These are phyloP conservation scores for Camillea tinctor DNA, from an alignment of 2,329 filamentous ascomycete species.

Conservation along the genomic window DNA sequence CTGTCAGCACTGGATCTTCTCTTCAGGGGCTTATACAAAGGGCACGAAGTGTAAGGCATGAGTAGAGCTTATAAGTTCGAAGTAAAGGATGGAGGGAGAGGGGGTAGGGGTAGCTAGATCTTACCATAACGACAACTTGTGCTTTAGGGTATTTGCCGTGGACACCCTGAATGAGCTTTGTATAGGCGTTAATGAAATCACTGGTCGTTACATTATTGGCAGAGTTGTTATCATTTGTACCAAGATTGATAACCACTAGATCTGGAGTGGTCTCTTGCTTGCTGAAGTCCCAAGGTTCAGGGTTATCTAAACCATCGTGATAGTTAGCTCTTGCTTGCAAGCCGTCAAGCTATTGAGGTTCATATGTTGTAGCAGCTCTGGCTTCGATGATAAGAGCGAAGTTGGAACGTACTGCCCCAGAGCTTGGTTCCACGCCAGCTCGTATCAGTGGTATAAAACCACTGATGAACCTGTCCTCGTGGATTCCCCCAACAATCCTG, in stretches of 20 bases:
- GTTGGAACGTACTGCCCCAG: conserved; percentile 39
- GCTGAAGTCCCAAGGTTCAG: conserved; percentile 45
- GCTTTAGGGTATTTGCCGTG: conserved; percentile 47
- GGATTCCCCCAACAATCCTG: conserved; percentile 54
- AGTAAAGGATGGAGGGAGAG: neutral
- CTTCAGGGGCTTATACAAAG: neutral
- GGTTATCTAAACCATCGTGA: conserved; percentile 33
- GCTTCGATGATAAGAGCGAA: neutral
- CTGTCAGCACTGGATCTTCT: neutral
- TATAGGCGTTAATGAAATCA: conserved; percentile 41
- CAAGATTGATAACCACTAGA: conserved; percentile 46
- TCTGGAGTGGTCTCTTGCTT: conserved; percentile 41
- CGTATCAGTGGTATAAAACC: conserved; percentile 57
- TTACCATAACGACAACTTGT: conserved; percentile 44
- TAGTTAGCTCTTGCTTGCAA: neutral
- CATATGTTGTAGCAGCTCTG: neutral
- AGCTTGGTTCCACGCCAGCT: conserved; percentile 43
- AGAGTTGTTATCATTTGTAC: conserved; percentile 49
- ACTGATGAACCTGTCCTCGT: conserved; percentile 52
- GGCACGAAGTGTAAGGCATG: neutral
- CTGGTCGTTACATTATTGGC: conserved; percentile 38
- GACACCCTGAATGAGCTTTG: conserved; percentile 44
- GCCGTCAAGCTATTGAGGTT: neutral
- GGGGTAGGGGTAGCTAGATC: neutral
- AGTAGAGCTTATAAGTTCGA: neutral